These are phyloP conservation scores for Rhypophila decipiens DNA, from an alignment of 495 filamentous ascomycete species.

Conservation along the genomic window DNA sequence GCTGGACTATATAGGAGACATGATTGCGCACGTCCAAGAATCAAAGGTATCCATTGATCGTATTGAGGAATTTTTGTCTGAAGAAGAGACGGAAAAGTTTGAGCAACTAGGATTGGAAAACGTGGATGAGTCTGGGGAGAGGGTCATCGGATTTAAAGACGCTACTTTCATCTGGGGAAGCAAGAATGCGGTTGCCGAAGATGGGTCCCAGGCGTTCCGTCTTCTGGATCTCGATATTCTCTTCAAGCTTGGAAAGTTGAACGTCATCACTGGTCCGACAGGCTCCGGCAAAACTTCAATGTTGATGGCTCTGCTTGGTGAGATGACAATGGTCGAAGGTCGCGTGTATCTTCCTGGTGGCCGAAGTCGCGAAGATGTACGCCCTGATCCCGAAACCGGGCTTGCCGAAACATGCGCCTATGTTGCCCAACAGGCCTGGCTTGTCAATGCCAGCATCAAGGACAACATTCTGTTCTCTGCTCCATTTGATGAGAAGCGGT, in stretches of 20 bases:
- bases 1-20: conserved; percentile 93
- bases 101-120: conserved; percentile 66
- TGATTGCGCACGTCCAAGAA: conserved; percentile 98
- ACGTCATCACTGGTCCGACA: conserved; percentile 87
- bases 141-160: conserved; percentile 74
- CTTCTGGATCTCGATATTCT: conserved; percentile 71
- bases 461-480: conserved; percentile 94
- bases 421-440: conserved; percentile 96
- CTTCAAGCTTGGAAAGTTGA: conserved; percentile 75
- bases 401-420: conserved; percentile 91
- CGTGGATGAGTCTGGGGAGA: conserved; percentile 50
- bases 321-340: conserved; percentile 87
- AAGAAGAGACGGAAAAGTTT: conserved; percentile 96
- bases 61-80: conserved; percentile 89
- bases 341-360: conserved; percentile 77
- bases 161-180: conserved; percentile 87
- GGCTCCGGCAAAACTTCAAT: conserved; percentile 93
- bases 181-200: conserved; percentile 52
- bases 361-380: conserved; percentile 74
- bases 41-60: conserved; percentile 95
- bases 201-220: conserved; percentile 66
- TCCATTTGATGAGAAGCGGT: conserved; percentile 73
- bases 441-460: conserved; percentile 92
- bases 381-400: conserved; percentile 73
- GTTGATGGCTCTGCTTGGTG: conserved; percentile 91